A percentile compares a stretch with the other conserved stretches of the same genome.
Evolutionary conservation across 2,329 filamentous ascomycete genomes (phyloP).

Genomic region (Hymenoscyphus repandus): DNA sequence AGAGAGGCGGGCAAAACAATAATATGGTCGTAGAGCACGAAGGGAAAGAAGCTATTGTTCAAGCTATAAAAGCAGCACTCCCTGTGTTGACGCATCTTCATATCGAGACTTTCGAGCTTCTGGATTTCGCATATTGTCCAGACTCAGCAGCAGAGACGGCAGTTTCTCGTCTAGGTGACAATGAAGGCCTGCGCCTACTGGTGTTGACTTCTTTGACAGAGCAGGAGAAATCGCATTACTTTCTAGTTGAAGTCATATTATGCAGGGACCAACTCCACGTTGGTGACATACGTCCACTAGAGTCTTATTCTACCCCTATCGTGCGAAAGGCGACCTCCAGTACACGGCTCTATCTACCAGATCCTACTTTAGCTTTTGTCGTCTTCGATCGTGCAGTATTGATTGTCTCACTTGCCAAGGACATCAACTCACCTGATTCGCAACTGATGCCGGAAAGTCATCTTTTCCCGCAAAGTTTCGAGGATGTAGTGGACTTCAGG

Average conservation of each 20-base stretch:
- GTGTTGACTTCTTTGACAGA: slow-evolving; percentile 54
- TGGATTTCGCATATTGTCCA: slow-evolving; percentile 73
- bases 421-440: slow-evolving; percentile 66
- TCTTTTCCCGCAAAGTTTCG: slow-evolving; percentile 62
- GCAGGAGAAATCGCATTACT: slow-evolving; percentile 56
- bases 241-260: slow-evolving; percentile 67
- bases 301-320: slow-evolving; percentile 54
- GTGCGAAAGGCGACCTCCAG: slow-evolving; percentile 35
- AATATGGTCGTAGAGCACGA: slow-evolving; percentile 68
- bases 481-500: slow-evolving; percentile 81
- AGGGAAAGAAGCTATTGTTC: slow-evolving; percentile 57
- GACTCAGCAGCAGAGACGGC: slow-evolving; percentile 47
- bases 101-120: slow-evolving; percentile 60
- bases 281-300: slow-evolving; percentile 63
- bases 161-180: slow-evolving; percentile 46
- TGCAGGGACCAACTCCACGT: slow-evolving; percentile 49
- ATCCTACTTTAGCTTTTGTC: slow-evolving; percentile 72
- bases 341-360: slow-evolving; percentile 71
- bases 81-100: slow-evolving; percentile 44
- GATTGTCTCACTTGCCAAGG: slow-evolving; percentile 65
- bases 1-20: slow-evolving; percentile 79
- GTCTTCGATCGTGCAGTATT: slow-evolving; percentile 75
- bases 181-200: slow-evolving; percentile 49
- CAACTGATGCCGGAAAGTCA: slow-evolving; percentile 68
- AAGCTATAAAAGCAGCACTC: slow-evolving; percentile 53